These are phyloP conservation scores for Fraxinus quadrangulata DNA, from an alignment of 257 asterid species.

Conservation along the genomic window DNA sequence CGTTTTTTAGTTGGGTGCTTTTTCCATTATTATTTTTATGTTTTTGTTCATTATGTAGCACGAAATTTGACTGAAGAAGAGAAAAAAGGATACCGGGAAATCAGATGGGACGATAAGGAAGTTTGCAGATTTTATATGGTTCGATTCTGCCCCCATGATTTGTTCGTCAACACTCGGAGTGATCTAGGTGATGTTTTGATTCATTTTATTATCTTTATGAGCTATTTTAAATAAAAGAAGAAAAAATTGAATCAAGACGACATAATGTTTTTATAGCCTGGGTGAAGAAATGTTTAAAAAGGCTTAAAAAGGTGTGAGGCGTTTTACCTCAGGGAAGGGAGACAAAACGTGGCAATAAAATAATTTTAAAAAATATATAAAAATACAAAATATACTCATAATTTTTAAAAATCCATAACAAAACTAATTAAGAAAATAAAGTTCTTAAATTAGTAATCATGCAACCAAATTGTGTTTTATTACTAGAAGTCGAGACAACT, in stretches of 20 bases:
- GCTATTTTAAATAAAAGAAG: neutral
- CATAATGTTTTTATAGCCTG: neutral
- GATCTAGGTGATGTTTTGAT: constrained; percentile 63
- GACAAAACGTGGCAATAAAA: neutral
- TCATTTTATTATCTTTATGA: neutral
- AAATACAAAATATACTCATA: neutral
- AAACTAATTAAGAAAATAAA: neutral
- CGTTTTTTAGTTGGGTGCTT: neutral
- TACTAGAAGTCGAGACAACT: neutral
- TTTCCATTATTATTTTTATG: constrained; percentile 10
- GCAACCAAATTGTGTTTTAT: neutral
- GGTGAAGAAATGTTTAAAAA: neutral
- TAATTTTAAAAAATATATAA: neutral
- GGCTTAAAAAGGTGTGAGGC: neutral
- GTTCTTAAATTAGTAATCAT: neutral
- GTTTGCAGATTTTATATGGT: constrained; percentile 88
- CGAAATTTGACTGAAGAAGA: constrained; percentile 94
- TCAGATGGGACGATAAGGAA: constrained; percentile 94
- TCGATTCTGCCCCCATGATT: constrained; percentile 96
- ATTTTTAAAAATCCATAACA: neutral
- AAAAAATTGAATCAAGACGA: neutral
- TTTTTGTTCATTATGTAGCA: constrained; percentile 43
- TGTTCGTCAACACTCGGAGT: constrained; percentile 90
- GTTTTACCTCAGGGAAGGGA: neutral
- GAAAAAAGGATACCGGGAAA: constrained; percentile 80